Conservation (phyloP, 2,329 filamentous ascomycete genomes). For the Trichoderma koningii region DNA sequence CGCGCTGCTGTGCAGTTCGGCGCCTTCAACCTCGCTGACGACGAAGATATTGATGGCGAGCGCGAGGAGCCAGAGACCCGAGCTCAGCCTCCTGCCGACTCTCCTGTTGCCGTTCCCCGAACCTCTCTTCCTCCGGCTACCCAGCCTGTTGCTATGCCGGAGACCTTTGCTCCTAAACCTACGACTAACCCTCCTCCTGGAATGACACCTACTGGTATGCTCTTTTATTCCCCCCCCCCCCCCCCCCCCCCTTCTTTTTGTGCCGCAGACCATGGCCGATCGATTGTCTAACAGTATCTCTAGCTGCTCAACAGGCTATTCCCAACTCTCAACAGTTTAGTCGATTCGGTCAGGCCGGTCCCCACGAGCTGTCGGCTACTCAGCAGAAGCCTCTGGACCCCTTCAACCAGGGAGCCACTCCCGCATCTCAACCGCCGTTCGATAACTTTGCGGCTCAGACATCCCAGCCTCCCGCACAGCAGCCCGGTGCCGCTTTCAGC, state of each 20-base stretch:
- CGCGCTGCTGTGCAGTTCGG: conserved; percentile 93
- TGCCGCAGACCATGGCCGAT: not conserved
- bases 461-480: conserved; percentile 59
- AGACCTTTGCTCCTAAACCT: conserved; percentile 60
- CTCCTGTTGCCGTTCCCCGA: conserved; percentile 80
- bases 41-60: conserved; percentile 90
- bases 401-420: conserved; percentile 71
- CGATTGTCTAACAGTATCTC: conserved; percentile 27
- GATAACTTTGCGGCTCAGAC: conserved; percentile 63
- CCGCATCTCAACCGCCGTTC: conserved; percentile 56
- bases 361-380: conserved; percentile 59
- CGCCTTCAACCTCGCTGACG: conserved; percentile 86
- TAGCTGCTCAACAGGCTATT: conserved; percentile 52
- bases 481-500: conserved; percentile 67
- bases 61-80: conserved; percentile 94
- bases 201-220: conserved; percentile 41
- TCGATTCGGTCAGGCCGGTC: conserved; percentile 65
- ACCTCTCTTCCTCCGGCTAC: conserved; percentile 79
- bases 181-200: conserved; percentile 46
- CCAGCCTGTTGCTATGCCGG: conserved; percentile 57
- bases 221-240: not conserved
- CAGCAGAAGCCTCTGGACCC: conserved; percentile 84
- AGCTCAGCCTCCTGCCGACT: conserved; percentile 89
- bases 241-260: no score
- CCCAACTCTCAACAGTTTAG: conserved; percentile 67